Conservation (phyloP, 768 basidiomycete genomes). For the Agaricus sinodeliciosus region DNA sequence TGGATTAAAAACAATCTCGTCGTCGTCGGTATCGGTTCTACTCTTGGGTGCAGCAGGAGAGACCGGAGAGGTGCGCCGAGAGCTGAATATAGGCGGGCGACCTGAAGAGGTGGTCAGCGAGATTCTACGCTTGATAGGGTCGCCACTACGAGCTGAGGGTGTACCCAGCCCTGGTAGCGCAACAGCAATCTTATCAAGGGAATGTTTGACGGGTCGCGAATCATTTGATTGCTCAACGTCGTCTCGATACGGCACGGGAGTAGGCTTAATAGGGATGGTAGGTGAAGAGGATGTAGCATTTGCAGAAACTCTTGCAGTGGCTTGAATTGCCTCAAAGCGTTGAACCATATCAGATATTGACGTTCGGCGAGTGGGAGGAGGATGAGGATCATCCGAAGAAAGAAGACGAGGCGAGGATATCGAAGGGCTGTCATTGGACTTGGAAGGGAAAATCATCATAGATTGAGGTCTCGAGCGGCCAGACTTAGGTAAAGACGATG, state of each 20-base stretch:
- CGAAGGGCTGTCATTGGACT: conserved; percentile 34
- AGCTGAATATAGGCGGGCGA: neutral
- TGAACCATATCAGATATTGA: conserved; percentile 88
- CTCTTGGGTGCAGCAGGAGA: neutral
- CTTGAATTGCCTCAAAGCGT: conserved; percentile 62
- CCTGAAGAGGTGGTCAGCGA: conserved; percentile 1
- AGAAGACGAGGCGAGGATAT: conserved; percentile 30
- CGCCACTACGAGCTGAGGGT: neutral
- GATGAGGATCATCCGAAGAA: conserved; percentile 40
- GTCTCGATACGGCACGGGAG: neutral
- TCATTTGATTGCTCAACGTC: neutral
- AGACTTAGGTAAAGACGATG: conserved; percentile 17
- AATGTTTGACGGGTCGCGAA: neutral
- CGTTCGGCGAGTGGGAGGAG: conserved; percentile 42
- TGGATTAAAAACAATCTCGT: conserved; percentile 17
- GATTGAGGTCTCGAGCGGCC: conserved; percentile 69
- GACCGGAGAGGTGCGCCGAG: neutral
- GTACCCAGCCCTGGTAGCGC: conserved; percentile 6
- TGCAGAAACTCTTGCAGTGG: neutral
- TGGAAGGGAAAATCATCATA: conserved; percentile 67
- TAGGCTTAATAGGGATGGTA: conserved; percentile 1
- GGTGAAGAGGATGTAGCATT: conserved; percentile 16
- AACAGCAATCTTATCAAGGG: conserved; percentile 1
- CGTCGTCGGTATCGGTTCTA: conserved; percentile 1
- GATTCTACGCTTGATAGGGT: conserved; percentile 2